Conservation (phyloP, 441 rosid genomes). For the Pelargonium fulgidum region DNA sequence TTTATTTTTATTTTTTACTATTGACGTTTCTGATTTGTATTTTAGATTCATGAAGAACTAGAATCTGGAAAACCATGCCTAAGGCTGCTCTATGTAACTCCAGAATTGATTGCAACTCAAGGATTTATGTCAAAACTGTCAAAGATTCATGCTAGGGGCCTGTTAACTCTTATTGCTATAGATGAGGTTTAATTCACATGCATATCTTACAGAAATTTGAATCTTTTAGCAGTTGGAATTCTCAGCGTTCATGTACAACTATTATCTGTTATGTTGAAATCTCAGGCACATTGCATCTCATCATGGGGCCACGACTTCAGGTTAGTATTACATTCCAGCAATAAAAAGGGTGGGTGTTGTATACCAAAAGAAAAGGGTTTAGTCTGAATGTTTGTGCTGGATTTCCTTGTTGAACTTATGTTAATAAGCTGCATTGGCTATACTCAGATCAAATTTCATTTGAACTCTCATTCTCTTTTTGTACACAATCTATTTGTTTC, state of each 20-base stretch:
- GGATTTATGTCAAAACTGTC: constrained; percentile 78
- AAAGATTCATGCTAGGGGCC: constrained; percentile 68
- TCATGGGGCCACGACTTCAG: constrained; percentile 99
- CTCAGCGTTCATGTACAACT: constrained; percentile 5
- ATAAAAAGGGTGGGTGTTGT: constrained; percentile 9
- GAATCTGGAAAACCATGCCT: constrained; percentile 76
- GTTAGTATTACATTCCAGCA: constrained; percentile 35
- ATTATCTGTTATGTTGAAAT: constrained; percentile 26
- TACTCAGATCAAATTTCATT: constrained; percentile 5
- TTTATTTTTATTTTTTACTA: not conserved
- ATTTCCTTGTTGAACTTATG: constrained; percentile 5
- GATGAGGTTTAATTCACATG: constrained; percentile 61
- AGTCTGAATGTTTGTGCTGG: not conserved
- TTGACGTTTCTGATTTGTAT: constrained; percentile 14
- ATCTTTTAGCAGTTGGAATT: not conserved
- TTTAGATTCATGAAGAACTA: constrained; percentile 83
- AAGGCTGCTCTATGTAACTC: constrained; percentile 84
- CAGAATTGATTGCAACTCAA: constrained; percentile 73
- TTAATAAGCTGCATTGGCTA: not conserved
- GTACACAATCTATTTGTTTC: constrained; percentile 2
- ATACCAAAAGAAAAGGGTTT: not conserved
- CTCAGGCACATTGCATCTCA: constrained; percentile 94
- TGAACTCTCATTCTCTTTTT: not conserved
- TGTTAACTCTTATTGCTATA: constrained; percentile 78
- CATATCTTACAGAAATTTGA: not conserved